Conservation (phyloP, 345 rosid species). For the Populus simonii region DNA sequence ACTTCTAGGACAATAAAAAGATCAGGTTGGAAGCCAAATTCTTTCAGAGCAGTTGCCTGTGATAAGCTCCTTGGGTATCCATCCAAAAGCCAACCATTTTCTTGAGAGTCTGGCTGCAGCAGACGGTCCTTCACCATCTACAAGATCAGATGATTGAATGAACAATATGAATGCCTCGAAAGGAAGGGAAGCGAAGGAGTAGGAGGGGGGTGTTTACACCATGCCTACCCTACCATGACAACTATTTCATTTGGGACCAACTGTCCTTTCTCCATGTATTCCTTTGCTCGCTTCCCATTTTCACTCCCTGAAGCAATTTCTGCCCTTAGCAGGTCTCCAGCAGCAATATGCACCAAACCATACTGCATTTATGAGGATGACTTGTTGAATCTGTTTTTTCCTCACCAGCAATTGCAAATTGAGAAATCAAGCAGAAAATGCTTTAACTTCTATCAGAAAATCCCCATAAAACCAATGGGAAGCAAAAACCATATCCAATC, state of each 20-base stretch:
- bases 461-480: background rate
- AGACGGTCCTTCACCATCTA: constrained; percentile 90
- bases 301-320: constrained; percentile 80
- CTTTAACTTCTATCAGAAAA: constrained; percentile 11
- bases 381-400: constrained; percentile 24
- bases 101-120: constrained; percentile 61
- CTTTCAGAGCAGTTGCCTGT: constrained; percentile 77
- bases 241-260: constrained; percentile 76
- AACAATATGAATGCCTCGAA: background rate
- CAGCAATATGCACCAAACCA: constrained; percentile 87
- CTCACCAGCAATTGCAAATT: constrained; percentile 16
- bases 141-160: constrained; percentile 14
- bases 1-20: constrained; percentile 83
- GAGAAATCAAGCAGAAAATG: constrained; percentile 4
- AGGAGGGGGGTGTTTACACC: background rate
- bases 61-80: constrained; percentile 92
- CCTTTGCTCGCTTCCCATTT: constrained; percentile 77
- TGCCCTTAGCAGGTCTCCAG: constrained; percentile 82
- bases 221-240: constrained; percentile 55
- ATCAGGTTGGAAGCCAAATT: constrained; percentile 68
- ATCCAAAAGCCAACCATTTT: constrained; percentile 95
- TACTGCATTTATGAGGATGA: constrained; percentile 63
- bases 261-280: constrained; percentile 81
- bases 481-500: background rate
- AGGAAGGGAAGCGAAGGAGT: background rate